Base-by-base conservation (phyloP, 495 filamentous ascomycete species). In the Patellaria atrata region DNA sequence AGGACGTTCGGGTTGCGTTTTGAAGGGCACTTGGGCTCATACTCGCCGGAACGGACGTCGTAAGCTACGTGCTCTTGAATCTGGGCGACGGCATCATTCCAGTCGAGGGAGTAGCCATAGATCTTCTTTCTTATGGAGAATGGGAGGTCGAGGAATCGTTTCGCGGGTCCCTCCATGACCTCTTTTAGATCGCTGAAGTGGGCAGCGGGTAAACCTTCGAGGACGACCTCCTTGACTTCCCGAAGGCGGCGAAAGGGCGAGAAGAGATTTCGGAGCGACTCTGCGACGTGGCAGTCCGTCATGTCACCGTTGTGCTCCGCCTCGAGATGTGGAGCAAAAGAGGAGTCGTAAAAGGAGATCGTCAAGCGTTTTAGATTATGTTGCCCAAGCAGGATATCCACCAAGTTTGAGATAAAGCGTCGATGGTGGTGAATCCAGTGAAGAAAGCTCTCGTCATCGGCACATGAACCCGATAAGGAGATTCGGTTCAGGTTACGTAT, bases 61-160 rank as follows among this genome's bases (percentile, higher is more conserved):
- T 1, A 19, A n/a, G 13, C 14, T 18, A n/a, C 30, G 6, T 20
- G n/a, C 13, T 33, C 11, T 18, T 16, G 16, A 8, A 16, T 14
- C 10, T 19, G 12, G 2, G 18, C 18, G 16, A 16, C 12, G 7
- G 30, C 1, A 11, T 33, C 30, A 20, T 16, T 18, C 5, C 17
- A 33, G 12, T 33, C 30, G 16, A 33, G 12, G 13, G 30, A 4
- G 18, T 33, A 33, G 8, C 17, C 18, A 18, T 33, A 33, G 6
- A 33, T 33, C 22, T 17, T 11, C 13, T 33, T 33, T 12, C 30
- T 16, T 12, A 33, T 14, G 6, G 13, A 14, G 7, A n/a, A n/a
- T n/a, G 30, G 30, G 13, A 33, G 30, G 12, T 19, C 18, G 16
- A 33, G 12, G 17, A 33, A 33, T 2, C 5, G 13, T 16, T 33